A percentile compares a stretch with the other conserved stretches of the same genome.
Conservation (phyloP, 306 rosid genomes). For the Lablab purpureus region DNA sequence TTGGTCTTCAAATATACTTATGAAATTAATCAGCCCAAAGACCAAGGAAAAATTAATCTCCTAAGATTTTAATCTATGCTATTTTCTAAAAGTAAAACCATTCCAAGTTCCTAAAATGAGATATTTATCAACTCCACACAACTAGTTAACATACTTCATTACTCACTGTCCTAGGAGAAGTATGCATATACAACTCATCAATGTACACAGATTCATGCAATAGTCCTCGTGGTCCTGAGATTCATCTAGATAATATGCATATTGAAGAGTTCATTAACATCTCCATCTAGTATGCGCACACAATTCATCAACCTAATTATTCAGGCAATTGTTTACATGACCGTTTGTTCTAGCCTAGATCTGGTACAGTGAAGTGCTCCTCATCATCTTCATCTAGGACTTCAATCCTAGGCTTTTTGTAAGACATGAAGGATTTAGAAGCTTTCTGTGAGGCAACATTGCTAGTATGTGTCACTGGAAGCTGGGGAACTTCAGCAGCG, state of each 20-base stretch:
- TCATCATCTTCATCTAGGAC: conserved; percentile 73
- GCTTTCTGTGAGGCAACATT: conserved; percentile 55
- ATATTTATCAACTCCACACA: conserved; percentile 39
- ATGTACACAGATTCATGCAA: conserved; percentile 23
- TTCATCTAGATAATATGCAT: conserved; percentile 66
- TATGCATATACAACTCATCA: conserved; percentile 41
- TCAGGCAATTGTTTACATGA: neutral
- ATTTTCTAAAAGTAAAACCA: conserved; percentile 17
- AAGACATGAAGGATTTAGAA: conserved; percentile 58
- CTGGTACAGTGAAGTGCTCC: conserved; percentile 88
- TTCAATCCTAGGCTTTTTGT: conserved; percentile 87
- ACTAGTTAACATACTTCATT: conserved; percentile 40
- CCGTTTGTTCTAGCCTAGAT: conserved; percentile 67
- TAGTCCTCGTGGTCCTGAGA: neutral
- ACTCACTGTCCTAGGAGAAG: conserved; percentile 41
- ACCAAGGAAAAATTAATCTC: conserved; percentile 27
- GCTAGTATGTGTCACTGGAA: conserved; percentile 63
- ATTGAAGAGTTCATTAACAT: conserved; percentile 68
- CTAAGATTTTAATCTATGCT: conserved; percentile 38
- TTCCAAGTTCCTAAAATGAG: conserved; percentile 39
- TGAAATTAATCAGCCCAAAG: neutral
- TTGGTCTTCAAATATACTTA: too few species aligned
- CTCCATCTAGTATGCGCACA: conserved; percentile 51
- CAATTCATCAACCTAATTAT: conserved; percentile 35
- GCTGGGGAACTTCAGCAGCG: conserved; percentile 96